phyloP scores from a whole-genome alignment of 345 rosid species.

The Toxicodendron radicans region DNA sequence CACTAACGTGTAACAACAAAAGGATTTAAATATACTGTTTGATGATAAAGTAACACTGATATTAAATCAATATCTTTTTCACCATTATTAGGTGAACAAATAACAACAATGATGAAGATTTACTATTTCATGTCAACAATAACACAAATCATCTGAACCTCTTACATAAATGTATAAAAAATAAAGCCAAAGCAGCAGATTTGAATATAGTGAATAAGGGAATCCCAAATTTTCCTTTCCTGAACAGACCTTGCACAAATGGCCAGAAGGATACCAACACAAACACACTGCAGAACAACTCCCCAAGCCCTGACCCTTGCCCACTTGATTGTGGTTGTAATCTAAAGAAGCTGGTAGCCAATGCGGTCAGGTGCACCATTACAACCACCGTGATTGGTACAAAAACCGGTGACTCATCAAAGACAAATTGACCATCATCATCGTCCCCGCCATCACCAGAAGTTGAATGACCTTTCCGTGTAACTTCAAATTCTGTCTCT shows the following conservation, averaged over 20 bases:
- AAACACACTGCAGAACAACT: slow-evolving; percentile 37
- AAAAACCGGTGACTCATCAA: slow-evolving; percentile 45
- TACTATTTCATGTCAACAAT: too few relatives aligned
- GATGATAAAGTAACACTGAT: too few relatives aligned
- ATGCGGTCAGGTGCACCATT: slow-evolving; percentile 42
- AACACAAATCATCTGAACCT: too few relatives aligned
- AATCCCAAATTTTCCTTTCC: slow-evolving; percentile 60
- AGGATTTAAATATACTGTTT: too few relatives aligned
- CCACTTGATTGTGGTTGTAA: slow-evolving; percentile 4
- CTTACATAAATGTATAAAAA: slow-evolving; percentile 25
- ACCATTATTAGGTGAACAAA: too few relatives aligned
- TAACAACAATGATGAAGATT: too few relatives aligned
- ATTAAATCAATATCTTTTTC: too few relatives aligned
- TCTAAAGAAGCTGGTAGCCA: slow-evolving; percentile 21
- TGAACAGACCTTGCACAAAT: slow-evolving; percentile 52
- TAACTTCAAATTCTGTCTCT: slow-evolving; percentile 47
- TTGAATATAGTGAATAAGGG: slow-evolving; percentile 51
- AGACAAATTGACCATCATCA: slow-evolving; percentile 31
- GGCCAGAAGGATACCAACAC: slow-evolving; percentile 46
- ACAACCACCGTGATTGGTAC: slow-evolving; percentile 55
- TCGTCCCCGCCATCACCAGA: slow-evolving; percentile 2
- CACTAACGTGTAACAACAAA: slow-evolving; percentile 8
- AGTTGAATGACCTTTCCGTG: slow-evolving; percentile 44
- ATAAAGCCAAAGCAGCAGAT: slow-evolving; percentile 38
- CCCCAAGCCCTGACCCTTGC: slow-evolving; percentile 33